phyloP scores from a whole-genome alignment of 108 stramenopile genomes.

The Cyclotella kingstonii region DNA sequence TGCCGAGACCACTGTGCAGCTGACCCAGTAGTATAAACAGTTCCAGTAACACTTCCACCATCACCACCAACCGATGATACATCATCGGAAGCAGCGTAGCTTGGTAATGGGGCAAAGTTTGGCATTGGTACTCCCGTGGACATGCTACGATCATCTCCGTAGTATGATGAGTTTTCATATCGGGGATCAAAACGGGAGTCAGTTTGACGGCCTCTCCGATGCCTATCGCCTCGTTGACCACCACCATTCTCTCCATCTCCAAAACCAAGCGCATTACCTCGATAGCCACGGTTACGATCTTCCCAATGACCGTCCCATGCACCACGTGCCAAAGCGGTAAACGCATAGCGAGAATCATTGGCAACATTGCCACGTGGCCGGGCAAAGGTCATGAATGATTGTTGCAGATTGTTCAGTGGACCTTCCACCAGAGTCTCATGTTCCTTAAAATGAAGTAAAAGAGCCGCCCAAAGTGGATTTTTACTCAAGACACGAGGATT shows the following conservation, averaged over 20 bases:
- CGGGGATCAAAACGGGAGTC: constrained; percentile 88
- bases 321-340: constrained; percentile 88
- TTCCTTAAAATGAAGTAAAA: constrained; percentile 93
- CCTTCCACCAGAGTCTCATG: constrained; percentile 89
- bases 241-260: constrained; percentile 42
- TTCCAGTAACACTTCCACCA: constrained; percentile 54
- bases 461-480: constrained; percentile 94
- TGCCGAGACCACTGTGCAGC: constrained; percentile 35
- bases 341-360: constrained; percentile 83
- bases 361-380: constrained; percentile 82
- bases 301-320: constrained; percentile 92
- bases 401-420: constrained; percentile 89
- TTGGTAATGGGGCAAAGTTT: constrained; percentile 82
- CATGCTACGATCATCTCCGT: constrained; percentile 38
- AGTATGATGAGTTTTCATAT: constrained; percentile 50
- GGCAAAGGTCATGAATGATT: constrained; percentile 91
- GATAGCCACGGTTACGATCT: constrained; percentile 50
- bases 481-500: constrained; percentile 96
- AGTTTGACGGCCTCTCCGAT: constrained; percentile 55
- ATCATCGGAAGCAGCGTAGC: constrained; percentile 72
- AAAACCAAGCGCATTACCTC: constrained; percentile 50
- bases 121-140: constrained; percentile 70
- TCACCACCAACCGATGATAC: constrained; percentile 77
- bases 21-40: constrained; percentile 45
- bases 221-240: constrained; percentile 52